A percentile compares a stretch with the other conserved stretches of the same genome.
Conservation (phyloP, 768 basidiomycete genomes). For the Jaapia argillacea region DNA sequence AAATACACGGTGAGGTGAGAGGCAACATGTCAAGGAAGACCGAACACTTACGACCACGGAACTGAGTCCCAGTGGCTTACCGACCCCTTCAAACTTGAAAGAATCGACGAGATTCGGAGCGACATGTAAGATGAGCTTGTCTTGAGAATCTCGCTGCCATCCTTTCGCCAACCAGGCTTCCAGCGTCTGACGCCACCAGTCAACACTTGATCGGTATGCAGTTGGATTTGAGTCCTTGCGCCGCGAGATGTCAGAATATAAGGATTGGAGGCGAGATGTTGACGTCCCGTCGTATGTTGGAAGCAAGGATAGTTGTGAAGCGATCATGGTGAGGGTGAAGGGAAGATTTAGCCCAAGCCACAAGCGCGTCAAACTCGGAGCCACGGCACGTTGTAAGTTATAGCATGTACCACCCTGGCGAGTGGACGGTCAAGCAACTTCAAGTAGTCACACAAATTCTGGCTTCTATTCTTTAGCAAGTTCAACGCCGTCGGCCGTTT, state of each 20-base stretch:
- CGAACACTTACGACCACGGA: conserved; percentile 58
- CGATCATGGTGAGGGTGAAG: neutral
- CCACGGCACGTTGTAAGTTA: neutral
- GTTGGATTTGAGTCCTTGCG: conserved; percentile 82
- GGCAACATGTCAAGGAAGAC: neutral
- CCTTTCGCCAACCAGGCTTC: conserved; percentile 51
- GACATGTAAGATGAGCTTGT: conserved; percentile 53
- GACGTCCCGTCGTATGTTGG: conserved; percentile 40
- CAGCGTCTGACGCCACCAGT: conserved; percentile 79
- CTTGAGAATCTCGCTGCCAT: conserved; percentile 31
- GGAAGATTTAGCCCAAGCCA: neutral
- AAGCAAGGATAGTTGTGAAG: conserved; percentile 20
- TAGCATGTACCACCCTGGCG: neutral
- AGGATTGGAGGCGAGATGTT: conserved; percentile 50
- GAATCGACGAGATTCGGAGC: conserved; percentile 43
- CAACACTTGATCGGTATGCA: conserved; percentile 68
- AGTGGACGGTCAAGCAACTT: too few species aligned
- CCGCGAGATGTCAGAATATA: conserved; percentile 82
- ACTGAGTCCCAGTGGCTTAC: conserved; percentile 65
- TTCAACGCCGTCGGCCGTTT: neutral
- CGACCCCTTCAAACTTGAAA: conserved; percentile 56
- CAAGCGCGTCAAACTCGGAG: neutral
- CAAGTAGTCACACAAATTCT: neutral
- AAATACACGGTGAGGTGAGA: conserved; percentile 20
- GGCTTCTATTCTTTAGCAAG: neutral